Conservation (phyloP, 2,329 filamentous ascomycete genomes). For the Pleoardoris graminearum region DNA sequence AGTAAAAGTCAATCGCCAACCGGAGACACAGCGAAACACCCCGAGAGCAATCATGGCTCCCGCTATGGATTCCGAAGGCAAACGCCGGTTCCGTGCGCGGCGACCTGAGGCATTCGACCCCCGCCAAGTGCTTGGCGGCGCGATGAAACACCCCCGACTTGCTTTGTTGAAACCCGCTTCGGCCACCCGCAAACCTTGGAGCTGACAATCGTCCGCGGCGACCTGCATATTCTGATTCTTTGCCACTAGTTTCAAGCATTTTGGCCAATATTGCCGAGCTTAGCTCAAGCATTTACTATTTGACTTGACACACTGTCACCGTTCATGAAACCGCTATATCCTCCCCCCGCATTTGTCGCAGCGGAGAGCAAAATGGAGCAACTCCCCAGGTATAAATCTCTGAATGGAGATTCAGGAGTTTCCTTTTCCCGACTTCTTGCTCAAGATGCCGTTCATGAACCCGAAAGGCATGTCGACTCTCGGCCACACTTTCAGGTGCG, state of each 20-base stretch:
- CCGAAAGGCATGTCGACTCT: slow-evolving; percentile 36
- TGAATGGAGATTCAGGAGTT: slow-evolving; percentile 28
- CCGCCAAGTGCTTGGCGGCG: slow-evolving; percentile 12
- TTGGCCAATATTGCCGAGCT: slow-evolving; percentile 12
- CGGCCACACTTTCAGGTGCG: slow-evolving; percentile 41
- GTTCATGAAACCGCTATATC: slow-evolving; percentile 14
- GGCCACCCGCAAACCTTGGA: slow-evolving; percentile 6
- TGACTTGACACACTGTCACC: slow-evolving; percentile 16
- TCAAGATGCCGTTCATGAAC: slow-evolving; percentile 45
- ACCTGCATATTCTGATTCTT: slow-evolving; percentile 3
- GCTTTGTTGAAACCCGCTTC: slow-evolving; percentile 15
- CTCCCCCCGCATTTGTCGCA: slow-evolving; percentile 8
- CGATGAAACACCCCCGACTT: slow-evolving; percentile 11
- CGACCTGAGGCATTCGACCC: slow-evolving; percentile 16
- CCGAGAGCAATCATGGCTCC: not conserved
- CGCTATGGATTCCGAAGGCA: not conserved
- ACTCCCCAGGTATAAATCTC: not conserved
- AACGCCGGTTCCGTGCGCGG: slow-evolving; percentile 3
- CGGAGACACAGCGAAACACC: slow-evolving; percentile 4
- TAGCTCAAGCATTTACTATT: slow-evolving; percentile 15
- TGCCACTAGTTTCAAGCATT: slow-evolving; percentile 7
- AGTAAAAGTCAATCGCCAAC: not conserved
- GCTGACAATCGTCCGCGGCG: slow-evolving; percentile 3
- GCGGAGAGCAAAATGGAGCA: slow-evolving; percentile 7
- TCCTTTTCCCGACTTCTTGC: slow-evolving; percentile 30